phyloP scores from a whole-genome alignment of 768 basidiomycete species.

The Suillus subluteus region DNA sequence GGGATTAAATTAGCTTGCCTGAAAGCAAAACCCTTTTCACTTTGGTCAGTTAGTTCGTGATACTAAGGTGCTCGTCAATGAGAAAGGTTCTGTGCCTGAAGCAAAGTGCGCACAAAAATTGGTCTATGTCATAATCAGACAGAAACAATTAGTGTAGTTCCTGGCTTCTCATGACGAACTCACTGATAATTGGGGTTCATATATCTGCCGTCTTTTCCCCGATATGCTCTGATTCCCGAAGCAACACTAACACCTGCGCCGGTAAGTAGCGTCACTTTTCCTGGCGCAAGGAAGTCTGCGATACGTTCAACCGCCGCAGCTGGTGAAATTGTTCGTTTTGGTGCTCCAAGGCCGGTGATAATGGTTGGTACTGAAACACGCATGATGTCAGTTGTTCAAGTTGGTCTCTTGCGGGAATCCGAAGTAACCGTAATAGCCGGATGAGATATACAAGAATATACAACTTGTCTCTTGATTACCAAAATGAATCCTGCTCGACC shows the following conservation, averaged over 20 bases:
- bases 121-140: constrained; percentile 43
- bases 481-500: constrained; percentile 38
- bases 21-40: constrained; percentile 68
- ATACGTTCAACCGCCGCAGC: constrained; percentile 63
- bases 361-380: constrained; percentile 79
- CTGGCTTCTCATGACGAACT: constrained; percentile 20
- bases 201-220: constrained; percentile 83
- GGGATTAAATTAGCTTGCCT: constrained; percentile 48
- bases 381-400: constrained; percentile 46
- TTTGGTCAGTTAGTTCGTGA: constrained; percentile 79
- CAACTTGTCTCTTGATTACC: neutral
- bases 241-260: constrained; percentile 97
- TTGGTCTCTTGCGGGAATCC: neutral
- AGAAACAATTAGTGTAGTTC: constrained; percentile 9
- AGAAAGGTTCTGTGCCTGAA: neutral
- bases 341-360: constrained; percentile 40
- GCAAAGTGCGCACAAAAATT: constrained; percentile 48
- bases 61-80: constrained; percentile 48
- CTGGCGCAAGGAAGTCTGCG: constrained; percentile 64
- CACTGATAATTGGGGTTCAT: constrained; percentile 91
- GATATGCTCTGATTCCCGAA: constrained; percentile 93
- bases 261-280: constrained; percentile 77
- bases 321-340: constrained; percentile 40
- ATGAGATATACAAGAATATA: neutral
- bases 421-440: constrained; percentile 4